phyloP scores from a whole-genome alignment of 371 early-diverging fungal genomes.

The Lichtheimia hyalospora region DNA sequence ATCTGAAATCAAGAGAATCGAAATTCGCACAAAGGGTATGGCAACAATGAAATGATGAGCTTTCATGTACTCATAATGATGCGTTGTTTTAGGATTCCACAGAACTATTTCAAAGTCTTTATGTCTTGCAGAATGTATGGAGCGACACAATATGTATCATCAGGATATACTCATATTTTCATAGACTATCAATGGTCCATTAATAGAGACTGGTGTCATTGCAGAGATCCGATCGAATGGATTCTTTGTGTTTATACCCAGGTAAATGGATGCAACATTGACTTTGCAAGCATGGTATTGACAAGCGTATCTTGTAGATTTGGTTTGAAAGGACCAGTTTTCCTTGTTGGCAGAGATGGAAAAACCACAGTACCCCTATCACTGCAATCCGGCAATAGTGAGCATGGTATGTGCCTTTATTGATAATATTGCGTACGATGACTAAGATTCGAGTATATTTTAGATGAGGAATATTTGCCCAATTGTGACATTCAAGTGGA shows the following conservation, averaged over 20 bases:
- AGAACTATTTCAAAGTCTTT: constrained; percentile 75
- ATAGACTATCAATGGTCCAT: constrained; percentile 31
- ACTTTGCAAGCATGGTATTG: no score
- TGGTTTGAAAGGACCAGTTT: constrained; percentile 72
- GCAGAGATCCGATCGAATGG: constrained; percentile 77
- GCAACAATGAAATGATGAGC: neutral
- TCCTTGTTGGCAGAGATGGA: constrained; percentile 61
- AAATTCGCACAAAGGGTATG: constrained; percentile 69
- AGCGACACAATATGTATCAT: neutral
- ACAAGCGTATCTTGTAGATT: constrained; percentile 25
- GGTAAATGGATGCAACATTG: constrained; percentile 20
- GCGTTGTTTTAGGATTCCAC: constrained; percentile 61
- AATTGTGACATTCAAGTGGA: constrained; percentile 19
- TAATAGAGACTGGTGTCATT: constrained; percentile 68
- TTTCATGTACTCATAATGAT: neutral
- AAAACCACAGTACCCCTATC: constrained; percentile 58
- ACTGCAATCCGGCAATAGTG: constrained; percentile 46
- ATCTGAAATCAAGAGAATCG: constrained; percentile 70
- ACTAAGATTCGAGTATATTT: neutral
- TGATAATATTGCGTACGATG: neutral
- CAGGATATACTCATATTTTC: neutral
- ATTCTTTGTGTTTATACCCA: constrained; percentile 72
- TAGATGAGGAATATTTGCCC: constrained; percentile 32
- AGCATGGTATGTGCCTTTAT: constrained; percentile 29
- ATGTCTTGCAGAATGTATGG: constrained; percentile 59